Percentiles rank a stretch among this genome's conserved stretches.
Conservation (phyloP, 2,329 filamentous ascomycete genomes). For the Ascochyta lentis region DNA sequence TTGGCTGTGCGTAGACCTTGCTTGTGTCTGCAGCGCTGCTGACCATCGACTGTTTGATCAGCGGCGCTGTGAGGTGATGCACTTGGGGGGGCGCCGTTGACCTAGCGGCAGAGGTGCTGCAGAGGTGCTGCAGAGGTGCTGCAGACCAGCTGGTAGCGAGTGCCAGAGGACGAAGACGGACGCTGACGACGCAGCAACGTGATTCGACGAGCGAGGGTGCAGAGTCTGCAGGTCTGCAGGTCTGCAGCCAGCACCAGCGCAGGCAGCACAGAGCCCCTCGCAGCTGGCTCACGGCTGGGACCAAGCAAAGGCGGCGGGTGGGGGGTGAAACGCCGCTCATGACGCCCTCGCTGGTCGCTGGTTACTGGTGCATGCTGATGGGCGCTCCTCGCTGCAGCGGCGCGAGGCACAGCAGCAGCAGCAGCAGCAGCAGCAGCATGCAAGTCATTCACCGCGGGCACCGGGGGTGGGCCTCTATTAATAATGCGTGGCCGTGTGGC, state of each 20-base stretch:
- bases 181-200: background rate
- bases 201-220: conserved; percentile 17
- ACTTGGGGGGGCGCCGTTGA: conserved; percentile 3
- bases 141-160: conserved; percentile 8
- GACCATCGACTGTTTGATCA: background rate
- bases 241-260: conserved; percentile 5
- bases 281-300: conserved; percentile 7
- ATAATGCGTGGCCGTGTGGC: conserved; percentile 19
- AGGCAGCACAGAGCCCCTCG: conserved; percentile 13
- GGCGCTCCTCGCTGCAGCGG: conserved; percentile 2
- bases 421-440: conserved; percentile 2
- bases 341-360: conserved; percentile 2
- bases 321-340: conserved; percentile 5
- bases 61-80: conserved; percentile 4
- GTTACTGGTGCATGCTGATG: no score
- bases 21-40: background rate
- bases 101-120: background rate
- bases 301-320: conserved; percentile 4
- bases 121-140: background rate
- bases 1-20: background rate
- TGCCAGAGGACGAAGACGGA: conserved; percentile 10
- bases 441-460: conserved; percentile 20
- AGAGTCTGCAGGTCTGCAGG: conserved; percentile 6
- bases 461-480: conserved; percentile 18
- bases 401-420: conserved; percentile 9